Evolutionary conservation across 2,329 filamentous ascomycete species (phyloP).

Genomic region (Rhytidhysteron rufulum): DNA sequence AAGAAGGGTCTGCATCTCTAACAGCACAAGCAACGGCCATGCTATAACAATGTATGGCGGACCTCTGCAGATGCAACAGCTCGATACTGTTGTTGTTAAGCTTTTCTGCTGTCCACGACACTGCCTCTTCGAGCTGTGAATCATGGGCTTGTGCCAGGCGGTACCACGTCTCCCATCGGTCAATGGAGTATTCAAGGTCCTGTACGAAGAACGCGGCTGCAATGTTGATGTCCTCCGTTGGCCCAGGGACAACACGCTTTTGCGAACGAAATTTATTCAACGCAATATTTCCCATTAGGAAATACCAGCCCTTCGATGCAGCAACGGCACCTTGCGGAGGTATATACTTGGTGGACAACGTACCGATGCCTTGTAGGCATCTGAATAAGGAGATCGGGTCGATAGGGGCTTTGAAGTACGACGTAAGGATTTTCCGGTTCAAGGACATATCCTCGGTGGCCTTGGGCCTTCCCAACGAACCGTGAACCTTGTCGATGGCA

Average conservation of each 20-base stretch:
- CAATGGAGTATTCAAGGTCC: slow-evolving; percentile 76
- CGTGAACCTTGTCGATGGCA: slow-evolving; percentile 90
- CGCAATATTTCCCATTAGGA: slow-evolving; percentile 81
- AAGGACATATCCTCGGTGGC: slow-evolving; percentile 76
- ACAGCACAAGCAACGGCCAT: slow-evolving; percentile 64
- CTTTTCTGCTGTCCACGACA: slow-evolving; percentile 86
- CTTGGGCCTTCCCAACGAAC: slow-evolving; percentile 74
- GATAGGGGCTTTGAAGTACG: slow-evolving; percentile 78
- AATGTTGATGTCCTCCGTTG: slow-evolving; percentile 79
- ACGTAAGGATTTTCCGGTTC: slow-evolving; percentile 78
- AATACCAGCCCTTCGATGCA: slow-evolving; percentile 86
- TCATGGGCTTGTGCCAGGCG: slow-evolving; percentile 83
- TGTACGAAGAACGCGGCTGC: slow-evolving; percentile 75
- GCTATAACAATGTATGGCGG: slow-evolving; percentile 73
- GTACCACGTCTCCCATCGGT: slow-evolving; percentile 89
- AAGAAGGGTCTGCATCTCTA: slow-evolving; percentile 51
- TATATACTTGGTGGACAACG: slow-evolving; percentile 41
- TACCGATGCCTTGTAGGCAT: slow-evolving; percentile 72
- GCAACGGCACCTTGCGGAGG: slow-evolving; percentile 64
- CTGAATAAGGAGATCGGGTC: slow-evolving; percentile 76
- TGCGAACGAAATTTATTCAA: slow-evolving; percentile 79
- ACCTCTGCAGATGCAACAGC: slow-evolving; percentile 70
- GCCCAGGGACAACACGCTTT: slow-evolving; percentile 72
- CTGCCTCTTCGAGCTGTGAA: slow-evolving; percentile 79
- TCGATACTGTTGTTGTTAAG: slow-evolving; percentile 79